Evolutionary conservation across 1,284 basidiomycete genomes (phyloP).

Genomic region (Tilletia indica): DNA sequence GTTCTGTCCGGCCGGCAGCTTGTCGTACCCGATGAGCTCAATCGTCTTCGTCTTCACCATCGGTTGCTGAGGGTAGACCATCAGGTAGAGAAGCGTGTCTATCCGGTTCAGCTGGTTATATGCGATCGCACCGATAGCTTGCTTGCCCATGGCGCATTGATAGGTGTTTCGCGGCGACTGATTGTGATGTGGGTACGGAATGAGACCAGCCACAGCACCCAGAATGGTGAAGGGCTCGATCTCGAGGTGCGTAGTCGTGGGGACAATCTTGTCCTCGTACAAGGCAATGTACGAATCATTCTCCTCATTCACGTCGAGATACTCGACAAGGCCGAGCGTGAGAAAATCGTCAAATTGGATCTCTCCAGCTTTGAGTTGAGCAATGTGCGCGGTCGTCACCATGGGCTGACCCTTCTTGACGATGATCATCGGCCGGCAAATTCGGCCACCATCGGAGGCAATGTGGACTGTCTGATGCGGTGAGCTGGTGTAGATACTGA

Average conservation of each 20-base stretch:
- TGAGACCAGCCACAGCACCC: conserved; percentile 94
- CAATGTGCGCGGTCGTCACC: conserved; percentile 78
- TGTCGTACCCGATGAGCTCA: conserved; percentile 93
- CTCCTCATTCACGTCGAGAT: conserved; percentile 98
- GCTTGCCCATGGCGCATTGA: conserved; percentile 99
- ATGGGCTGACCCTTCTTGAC: conserved; percentile 79
- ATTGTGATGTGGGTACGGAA: conserved; percentile 99
- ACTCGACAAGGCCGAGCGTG: conserved; percentile 92
- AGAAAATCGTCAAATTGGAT: conserved; percentile 94
- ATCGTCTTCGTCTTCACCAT: conserved; percentile 95
- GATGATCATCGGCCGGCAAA: conserved; percentile 97
- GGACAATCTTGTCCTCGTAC: conserved; percentile 83
- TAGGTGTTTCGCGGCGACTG: conserved; percentile 99
- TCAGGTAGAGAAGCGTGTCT: conserved; percentile 95
- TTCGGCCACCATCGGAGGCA: conserved; percentile 93
- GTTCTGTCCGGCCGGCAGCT: conserved; percentile 95
- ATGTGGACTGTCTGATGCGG: conserved; percentile 95
- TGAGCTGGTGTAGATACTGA: conserved; percentile 93
- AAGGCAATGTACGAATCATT: conserved; percentile 96
- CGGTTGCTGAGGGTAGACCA: conserved; percentile 98
- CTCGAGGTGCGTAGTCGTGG: conserved; percentile 81
- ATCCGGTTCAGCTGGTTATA: conserved; percentile 98
- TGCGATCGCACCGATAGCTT: conserved; percentile 98
- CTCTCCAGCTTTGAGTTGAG: conserved; percentile 72
- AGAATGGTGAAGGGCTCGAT: conserved; percentile 98